These are phyloP conservation scores for Trichaptum fuscoviolaceum DNA, from an alignment of 768 basidiomycete species.

Conservation along the genomic window DNA sequence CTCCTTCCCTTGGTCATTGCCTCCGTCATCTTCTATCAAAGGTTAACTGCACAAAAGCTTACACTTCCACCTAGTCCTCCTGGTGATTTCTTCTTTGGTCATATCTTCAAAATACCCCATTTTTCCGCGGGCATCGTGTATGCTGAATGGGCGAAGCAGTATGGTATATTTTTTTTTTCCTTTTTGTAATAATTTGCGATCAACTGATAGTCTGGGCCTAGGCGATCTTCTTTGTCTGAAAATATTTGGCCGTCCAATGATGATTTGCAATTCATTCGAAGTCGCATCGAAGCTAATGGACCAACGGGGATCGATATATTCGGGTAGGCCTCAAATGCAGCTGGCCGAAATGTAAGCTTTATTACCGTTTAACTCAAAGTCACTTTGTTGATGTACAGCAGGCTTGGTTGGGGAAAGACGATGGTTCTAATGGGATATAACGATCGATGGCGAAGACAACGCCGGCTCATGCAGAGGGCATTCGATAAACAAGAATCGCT, in stretches of 20 bases:
- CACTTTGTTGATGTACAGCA: not conserved
- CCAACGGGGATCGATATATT: constrained; percentile 26
- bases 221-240: constrained; percentile 28
- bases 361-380: no score
- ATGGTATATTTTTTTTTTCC: constrained; percentile 28
- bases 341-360: constrained; percentile 9
- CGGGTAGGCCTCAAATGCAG: constrained; percentile 21
- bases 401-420: not conserved
- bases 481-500: not conserved
- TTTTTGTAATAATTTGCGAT: not conserved
- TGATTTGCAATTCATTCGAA: constrained; percentile 26
- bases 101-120: constrained; percentile 46
- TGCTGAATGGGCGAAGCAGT: constrained; percentile 46
- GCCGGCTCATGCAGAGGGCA: constrained; percentile 15
- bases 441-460: constrained; percentile 30
- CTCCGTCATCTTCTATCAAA: not conserved
- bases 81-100: constrained; percentile 49
- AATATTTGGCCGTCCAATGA: constrained; percentile 23
- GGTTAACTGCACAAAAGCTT: not conserved
- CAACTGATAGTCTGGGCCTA: constrained; percentile 7
- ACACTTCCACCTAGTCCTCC: constrained; percentile 40
- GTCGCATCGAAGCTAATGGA: constrained; percentile 30
- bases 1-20: not conserved
- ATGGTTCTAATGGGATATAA: constrained; percentile 22
- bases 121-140: constrained; percentile 48